These are phyloP conservation scores for Citrus sinensis DNA, from an alignment of 345 rosid species.

Conservation along the genomic window DNA sequence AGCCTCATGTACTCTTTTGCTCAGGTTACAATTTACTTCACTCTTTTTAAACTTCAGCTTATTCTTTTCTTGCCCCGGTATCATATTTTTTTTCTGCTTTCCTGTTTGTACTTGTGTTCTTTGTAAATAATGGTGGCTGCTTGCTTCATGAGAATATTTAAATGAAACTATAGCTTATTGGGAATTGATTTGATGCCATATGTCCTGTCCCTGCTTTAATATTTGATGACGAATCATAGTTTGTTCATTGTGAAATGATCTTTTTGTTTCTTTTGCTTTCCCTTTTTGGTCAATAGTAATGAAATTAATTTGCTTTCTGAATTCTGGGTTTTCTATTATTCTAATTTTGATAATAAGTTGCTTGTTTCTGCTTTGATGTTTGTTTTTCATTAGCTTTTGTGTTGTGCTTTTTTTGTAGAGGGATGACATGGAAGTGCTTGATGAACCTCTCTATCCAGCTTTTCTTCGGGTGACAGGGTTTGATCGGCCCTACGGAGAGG, in stretches of 20 bases:
- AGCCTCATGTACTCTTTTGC: conserved; percentile 84
- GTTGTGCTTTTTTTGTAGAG: conserved; percentile 37
- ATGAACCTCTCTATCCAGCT: conserved; percentile 68
- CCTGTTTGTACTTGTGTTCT: neutral
- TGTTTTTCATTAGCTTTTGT: neutral
- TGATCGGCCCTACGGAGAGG: conserved; percentile 65
- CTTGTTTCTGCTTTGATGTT: neutral
- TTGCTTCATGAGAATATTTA: neutral
- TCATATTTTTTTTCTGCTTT: neutral
- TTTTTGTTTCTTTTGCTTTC: neutral
- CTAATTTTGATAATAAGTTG: neutral
- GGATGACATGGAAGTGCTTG: conserved; percentile 72
- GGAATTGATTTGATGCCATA: neutral
- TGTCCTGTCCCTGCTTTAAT: neutral
- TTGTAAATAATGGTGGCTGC: neutral
- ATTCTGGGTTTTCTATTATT: neutral
- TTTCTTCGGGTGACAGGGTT: conserved; percentile 50
- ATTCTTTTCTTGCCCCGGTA: neutral
- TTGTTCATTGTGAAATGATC: neutral
- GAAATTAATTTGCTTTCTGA: neutral
- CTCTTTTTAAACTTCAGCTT: neutral
- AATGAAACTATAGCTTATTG: neutral
- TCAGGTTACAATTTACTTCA: conserved; percentile 38
- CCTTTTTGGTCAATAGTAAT: no score
- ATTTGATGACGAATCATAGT: neutral